Percentiles rank a stretch among this genome's conserved stretches.
Evolutionary conservation across 1,284 basidiomycete genomes (phyloP).

Genomic region (Sutorius eximius): DNA sequence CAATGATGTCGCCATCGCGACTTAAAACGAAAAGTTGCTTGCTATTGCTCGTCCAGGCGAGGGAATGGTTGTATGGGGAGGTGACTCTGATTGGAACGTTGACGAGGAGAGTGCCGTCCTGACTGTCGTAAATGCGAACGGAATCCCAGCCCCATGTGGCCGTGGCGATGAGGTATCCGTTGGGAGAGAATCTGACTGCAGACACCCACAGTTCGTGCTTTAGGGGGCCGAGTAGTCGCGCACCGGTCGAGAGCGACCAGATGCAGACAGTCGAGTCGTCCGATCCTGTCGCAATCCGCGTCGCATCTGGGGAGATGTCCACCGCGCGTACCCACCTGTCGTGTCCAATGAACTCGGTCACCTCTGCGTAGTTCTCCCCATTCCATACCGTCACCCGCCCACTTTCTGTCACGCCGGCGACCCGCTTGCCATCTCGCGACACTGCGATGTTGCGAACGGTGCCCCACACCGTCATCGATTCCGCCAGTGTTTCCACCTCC

Average conservation of each 20-base stretch:
- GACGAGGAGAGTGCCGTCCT: background rate
- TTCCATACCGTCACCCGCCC: background rate
- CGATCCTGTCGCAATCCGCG: conserved; percentile 2
- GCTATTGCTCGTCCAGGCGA: conserved; percentile 5
- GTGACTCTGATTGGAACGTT: background rate
- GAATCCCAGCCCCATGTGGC: background rate
- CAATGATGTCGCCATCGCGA: background rate
- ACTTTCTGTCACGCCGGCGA: background rate
- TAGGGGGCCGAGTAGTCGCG: background rate
- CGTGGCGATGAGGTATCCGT: conserved; percentile 2
- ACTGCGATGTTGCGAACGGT: background rate
- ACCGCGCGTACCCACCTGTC: background rate
- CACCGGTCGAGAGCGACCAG: conserved; percentile 4
- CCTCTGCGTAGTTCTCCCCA: background rate
- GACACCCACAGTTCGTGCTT: background rate
- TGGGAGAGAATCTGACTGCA: conserved; percentile 9
- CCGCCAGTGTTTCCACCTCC: background rate
- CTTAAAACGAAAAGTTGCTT: conserved; percentile 1
- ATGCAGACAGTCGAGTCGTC: conserved; percentile 1
- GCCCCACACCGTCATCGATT: background rate
- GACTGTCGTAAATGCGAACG: conserved; percentile 8
- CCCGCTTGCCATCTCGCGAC: background rate
- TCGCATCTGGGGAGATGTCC: conserved; percentile 3
- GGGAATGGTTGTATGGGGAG: conserved; percentile 2
- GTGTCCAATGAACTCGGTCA: background rate